phyloP scores from a whole-genome alignment of 768 basidiomycete species.

The Serendipita indica region DNA sequence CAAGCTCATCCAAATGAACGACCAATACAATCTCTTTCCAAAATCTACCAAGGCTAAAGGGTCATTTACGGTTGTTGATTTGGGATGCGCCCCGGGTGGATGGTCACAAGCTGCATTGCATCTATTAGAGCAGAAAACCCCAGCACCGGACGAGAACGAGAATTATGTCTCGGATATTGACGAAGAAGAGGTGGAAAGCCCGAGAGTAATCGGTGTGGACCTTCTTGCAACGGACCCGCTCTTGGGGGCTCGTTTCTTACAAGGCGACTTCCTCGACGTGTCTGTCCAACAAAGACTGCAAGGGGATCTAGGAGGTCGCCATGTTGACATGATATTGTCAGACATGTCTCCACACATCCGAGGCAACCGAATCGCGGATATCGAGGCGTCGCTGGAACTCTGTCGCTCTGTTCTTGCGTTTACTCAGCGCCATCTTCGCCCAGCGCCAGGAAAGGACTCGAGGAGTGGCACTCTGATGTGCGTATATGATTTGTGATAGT shows the following conservation, averaged over 20 bases:
- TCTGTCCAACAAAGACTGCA: constrained; percentile 32
- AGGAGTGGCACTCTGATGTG: constrained; percentile 43
- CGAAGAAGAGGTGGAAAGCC: constrained; percentile 24
- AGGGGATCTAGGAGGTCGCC: constrained; percentile 17
- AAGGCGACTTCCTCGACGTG: constrained; percentile 62
- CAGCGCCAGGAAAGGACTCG: constrained; percentile 28
- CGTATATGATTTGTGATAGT: constrained; percentile 15
- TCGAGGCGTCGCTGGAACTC: constrained; percentile 53
- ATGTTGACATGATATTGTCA: constrained; percentile 68
- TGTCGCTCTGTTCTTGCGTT: constrained; percentile 63
- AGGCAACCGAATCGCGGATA: constrained; percentile 54
- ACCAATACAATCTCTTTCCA: constrained; percentile 35
- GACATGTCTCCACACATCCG: constrained; percentile 83
- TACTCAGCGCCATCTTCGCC: constrained; percentile 36
- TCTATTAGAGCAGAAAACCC: constrained; percentile 24
- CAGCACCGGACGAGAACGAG: not conserved
- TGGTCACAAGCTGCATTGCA: constrained; percentile 79
- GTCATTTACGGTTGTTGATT: constrained; percentile 45
- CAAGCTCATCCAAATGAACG: constrained; percentile 73
- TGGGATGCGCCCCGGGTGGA: constrained; percentile 86
- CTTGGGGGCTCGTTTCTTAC: constrained; percentile 54
- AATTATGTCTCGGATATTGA: constrained; percentile 11
- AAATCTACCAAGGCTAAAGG: constrained; percentile 24
- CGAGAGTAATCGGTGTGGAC: constrained; percentile 62
- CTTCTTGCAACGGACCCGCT: constrained; percentile 57